Base-by-base conservation (phyloP, 2,329 filamentous ascomycete species). In the Fusarium pseudoanthophilum region DNA sequence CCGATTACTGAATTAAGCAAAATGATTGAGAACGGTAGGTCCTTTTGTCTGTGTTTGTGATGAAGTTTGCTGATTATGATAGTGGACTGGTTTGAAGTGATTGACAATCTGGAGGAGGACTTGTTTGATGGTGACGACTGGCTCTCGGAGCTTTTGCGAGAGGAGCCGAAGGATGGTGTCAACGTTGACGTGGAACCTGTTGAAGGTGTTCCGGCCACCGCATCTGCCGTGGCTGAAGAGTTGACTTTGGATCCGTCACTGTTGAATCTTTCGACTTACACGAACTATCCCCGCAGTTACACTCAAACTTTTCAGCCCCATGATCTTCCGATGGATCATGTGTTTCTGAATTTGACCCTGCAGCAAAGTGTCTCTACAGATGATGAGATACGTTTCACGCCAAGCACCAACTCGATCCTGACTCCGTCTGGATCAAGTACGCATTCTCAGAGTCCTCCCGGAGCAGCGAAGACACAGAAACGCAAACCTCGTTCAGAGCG, bases 401-500 rank as follows among this genome's bases (percentile, higher is more conserved):
- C 45, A 4, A 48, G 45, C 26, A 48, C 45, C 13, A 48, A 48
- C 26, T 48, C 26, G 0, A 48, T 48, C 14, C 1, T 48, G 13
- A 48, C 45, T 30, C 45, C 45, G 0, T 28, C 43, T 4, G 45
- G 26, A 6, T 48, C 45, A 2, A 48, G 45, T 48, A 26, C 20
- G 6, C 26, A 48, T 30, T 48, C 45, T 5, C 26, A 48, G 1
- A 48, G 45, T 30, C 45, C 45, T 7, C 45, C 45, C 3, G 21
- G 20, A 10, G 9, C 20, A 28, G 45, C 0, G 1, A 48, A 48
- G 4, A 20, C 18, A 3, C 42, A 24, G 20, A 48, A 30, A 8
- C 45, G 20, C 45, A 48, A 30, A 0, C 26, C 45, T 0, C 18
- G 13, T 3, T 10, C 26, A 21, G 20, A 21, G 0, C 45, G 20